These are phyloP conservation scores for Cinnamomum micranthum DNA, from an alignment of 164 flowering plant genomes.

Conservation along the genomic window DNA sequence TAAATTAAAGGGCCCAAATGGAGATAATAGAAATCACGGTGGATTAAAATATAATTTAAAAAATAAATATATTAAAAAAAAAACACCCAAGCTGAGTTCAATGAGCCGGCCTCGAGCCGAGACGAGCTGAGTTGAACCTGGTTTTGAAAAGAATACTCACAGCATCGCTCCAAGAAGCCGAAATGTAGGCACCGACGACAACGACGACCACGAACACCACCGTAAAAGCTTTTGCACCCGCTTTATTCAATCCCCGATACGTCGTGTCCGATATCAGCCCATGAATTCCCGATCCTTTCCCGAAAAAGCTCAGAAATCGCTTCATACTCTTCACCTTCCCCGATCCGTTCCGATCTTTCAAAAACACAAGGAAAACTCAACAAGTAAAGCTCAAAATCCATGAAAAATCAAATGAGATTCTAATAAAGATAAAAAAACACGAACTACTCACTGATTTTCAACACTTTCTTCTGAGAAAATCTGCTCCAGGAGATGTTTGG, in stretches of 20 bases:
- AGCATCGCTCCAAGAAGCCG: conserved; percentile 5
- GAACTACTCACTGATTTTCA: too few species aligned
- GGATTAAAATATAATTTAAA: not conserved
- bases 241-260: not conserved
- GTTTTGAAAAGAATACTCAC: not conserved
- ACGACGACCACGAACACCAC: not conserved
- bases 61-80: not conserved
- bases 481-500: too few species aligned
- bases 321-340: not conserved
- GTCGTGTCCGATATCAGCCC: not conserved
- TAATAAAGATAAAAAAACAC: too few species aligned
- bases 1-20: too few species aligned
- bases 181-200: conserved; percentile 3
- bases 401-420: too few species aligned
- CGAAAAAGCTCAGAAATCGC: not conserved
- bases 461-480: too few species aligned
- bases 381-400: too few species aligned
- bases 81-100: not conserved
- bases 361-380: too few species aligned
- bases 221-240: not conserved
- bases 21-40: not conserved
- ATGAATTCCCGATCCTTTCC: not conserved
- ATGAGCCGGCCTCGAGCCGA: not conserved
- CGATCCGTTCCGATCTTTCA: too few species aligned
- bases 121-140: not conserved